Evolutionary conservation across 116 monocot species (phyloP), one percentile per base, ranked within the genome.

Genomic region (Iris pallida): DNA sequence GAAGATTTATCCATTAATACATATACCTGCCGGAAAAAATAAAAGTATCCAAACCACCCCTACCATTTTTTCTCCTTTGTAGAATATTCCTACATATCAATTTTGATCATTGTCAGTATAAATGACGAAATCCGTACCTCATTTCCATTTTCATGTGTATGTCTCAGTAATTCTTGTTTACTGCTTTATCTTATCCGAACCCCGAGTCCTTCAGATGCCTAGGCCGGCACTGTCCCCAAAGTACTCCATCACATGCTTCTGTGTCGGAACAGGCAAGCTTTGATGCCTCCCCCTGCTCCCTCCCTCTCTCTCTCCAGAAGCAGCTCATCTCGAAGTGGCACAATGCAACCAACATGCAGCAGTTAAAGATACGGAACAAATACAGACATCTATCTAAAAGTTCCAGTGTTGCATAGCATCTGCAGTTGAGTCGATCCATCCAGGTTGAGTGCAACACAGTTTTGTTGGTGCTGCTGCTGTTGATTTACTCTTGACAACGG

Each of bases 401-500:
- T n/a, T 0, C 43, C 61, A 5, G 61, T 6, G 15, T 61, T 61
- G 61, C 61, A n/a, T 4, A 61, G 14, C 61, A 61, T 61, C n/a
- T 43, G 59, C 41, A 59, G 59, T 13, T 59, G 59, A 30, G 59
- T 12, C 13, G 59, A 59, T 20, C 40, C 13, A 20, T 2, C 40
- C 1, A 41, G 59, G 13, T 59, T 41, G 5, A 30, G 5, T 5
- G 40, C 59, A 11, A 20, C n/a, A 41, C 59, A 10, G 10, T 59
- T 59, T 30, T 30, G 30, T 30, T 30, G 30, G 41, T 59, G 59
- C 59, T 59, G 59, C 59, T 59, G 61, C 61, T 44, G 30, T 61
- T n/a, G 61, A 61, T 61, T n/a, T 15, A 45, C 42, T 16, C n/a
- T 7, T 10, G 44, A 42, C 44, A 5, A 61, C 8, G 58, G 10